These are phyloP conservation scores for Debaryomyces nepalensis DNA, from an alignment of 1,139 yeast genomes.

Conservation along the genomic window DNA sequence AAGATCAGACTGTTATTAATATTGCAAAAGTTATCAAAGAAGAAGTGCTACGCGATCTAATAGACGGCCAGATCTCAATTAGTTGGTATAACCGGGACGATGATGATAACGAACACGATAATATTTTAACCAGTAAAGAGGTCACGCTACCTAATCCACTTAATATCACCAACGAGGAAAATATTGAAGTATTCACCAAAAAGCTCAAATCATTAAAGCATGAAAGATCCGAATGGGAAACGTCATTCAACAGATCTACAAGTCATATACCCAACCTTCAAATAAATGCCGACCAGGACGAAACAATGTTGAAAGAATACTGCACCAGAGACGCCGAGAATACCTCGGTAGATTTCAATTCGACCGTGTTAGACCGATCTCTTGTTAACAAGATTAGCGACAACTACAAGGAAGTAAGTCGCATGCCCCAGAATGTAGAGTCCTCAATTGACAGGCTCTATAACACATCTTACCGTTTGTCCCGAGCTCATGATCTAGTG, in stretches of 20 bases:
- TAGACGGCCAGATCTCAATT: slow-evolving; percentile 60
- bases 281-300: slow-evolving; percentile 15
- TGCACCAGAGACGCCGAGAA: slow-evolving; percentile 16
- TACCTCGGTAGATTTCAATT: slow-evolving; percentile 8
- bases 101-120: slow-evolving; percentile 24
- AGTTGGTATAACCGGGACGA: slow-evolving; percentile 65
- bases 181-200: slow-evolving; percentile 48
- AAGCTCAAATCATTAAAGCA: slow-evolving; percentile 47
- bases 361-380: slow-evolving; percentile 15
- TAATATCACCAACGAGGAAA: slow-evolving; percentile 53
- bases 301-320: slow-evolving; percentile 18
- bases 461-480: slow-evolving; percentile 27
- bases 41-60: slow-evolving; percentile 62
- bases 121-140: slow-evolving; percentile 26
- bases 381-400: slow-evolving; percentile 16
- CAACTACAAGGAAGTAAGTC: slow-evolving; percentile 16
- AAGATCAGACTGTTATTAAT: slow-evolving; percentile 47
- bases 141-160: slow-evolving; percentile 58
- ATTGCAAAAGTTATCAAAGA: slow-evolving; percentile 70
- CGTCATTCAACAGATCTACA: slow-evolving; percentile 29
- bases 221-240: slow-evolving; percentile 57
- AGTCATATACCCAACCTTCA: slow-evolving; percentile 24
- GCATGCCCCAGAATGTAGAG: slow-evolving; percentile 24
- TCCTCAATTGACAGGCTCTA: slow-evolving; percentile 29
- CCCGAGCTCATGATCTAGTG: slow-evolving; percentile 27